Conservation (phyloP, 2,329 filamentous ascomycete genomes). For the Onygena corvina region DNA sequence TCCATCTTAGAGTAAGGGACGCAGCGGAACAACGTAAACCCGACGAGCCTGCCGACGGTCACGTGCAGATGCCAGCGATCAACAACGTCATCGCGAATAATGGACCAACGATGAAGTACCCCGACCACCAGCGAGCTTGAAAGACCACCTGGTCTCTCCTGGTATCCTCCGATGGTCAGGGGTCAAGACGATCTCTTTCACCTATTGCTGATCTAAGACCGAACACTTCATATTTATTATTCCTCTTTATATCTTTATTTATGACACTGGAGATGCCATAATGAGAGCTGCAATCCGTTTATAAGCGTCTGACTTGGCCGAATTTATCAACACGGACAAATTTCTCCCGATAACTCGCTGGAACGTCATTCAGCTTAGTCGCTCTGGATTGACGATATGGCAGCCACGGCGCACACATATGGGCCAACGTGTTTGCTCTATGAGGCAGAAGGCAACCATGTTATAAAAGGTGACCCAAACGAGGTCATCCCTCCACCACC, state of each 20-base stretch:
- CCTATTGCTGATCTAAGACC: too few species aligned
- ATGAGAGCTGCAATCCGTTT: background rate
- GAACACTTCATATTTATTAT: too few species aligned
- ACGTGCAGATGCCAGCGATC: background rate
- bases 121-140: background rate
- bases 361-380: background rate
- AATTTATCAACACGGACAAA: background rate
- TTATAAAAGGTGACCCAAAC: conserved; percentile 19
- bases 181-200: too few species aligned
- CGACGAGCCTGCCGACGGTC: background rate
- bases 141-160: background rate
- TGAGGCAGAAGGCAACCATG: conserved; percentile 22
- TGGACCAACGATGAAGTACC: background rate
- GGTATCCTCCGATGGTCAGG: background rate
- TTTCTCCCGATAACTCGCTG: background rate
- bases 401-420: conserved; percentile 45
- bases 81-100: conserved; percentile 3
- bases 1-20: background rate
- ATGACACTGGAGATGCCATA: background rate
- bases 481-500: conserved; percentile 40
- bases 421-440: conserved; percentile 45
- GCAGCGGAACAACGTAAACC: background rate
- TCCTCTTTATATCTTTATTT: conserved; percentile 1
- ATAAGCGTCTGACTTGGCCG: conserved; percentile 1
- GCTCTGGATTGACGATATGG: conserved; percentile 23